phyloP scores from a whole-genome alignment of 2,329 filamentous ascomycete species.

The Chalaropsis thielavioides region DNA sequence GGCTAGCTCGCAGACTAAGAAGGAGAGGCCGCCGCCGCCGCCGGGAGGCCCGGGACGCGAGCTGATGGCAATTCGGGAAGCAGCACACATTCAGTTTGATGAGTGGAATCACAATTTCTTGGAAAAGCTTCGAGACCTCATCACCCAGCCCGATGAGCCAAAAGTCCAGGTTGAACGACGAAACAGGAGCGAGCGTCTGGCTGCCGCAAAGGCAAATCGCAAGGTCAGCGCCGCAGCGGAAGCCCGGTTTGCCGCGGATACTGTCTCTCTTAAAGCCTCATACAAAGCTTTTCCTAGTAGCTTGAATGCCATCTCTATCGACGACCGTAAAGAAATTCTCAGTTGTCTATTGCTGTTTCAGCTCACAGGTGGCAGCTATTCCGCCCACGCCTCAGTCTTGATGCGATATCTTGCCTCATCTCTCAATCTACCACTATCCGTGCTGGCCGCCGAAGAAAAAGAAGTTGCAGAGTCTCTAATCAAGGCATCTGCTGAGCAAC shows the following conservation, averaged over 20 bases:
- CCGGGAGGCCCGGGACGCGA: conserved; percentile 8
- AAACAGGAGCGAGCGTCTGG: conserved; percentile 30
- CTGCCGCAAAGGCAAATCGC: conserved; percentile 4
- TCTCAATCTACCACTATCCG: conserved; percentile 44
- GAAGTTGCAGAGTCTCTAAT: conserved; percentile 64
- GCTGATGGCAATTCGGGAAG: conserved; percentile 18
- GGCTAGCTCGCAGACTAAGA: background rate
- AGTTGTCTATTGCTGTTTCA: conserved; percentile 57
- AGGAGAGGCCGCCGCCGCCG: background rate
- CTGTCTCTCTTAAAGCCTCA: conserved; percentile 34
- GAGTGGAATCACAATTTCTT: conserved; percentile 15
- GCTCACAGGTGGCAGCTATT: conserved; percentile 59
- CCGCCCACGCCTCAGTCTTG: conserved; percentile 55
- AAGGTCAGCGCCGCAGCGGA: conserved; percentile 25
- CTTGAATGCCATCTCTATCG: conserved; percentile 40
- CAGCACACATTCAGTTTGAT: conserved; percentile 14
- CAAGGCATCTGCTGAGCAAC: conserved; percentile 40
- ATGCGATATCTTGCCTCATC: conserved; percentile 54
- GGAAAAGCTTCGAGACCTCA: conserved; percentile 13
- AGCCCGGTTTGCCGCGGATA: conserved; percentile 24
- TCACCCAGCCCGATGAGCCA: conserved; percentile 23
- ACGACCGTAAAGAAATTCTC: conserved; percentile 48
- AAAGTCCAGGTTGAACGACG: conserved; percentile 35
- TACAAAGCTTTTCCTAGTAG: conserved; percentile 41
- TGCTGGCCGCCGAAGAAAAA: conserved; percentile 55